Percentiles rank a stretch among this genome's conserved stretches.
Conservation (phyloP, 1,139 yeast genomes). For the Insectozyma bohioensis region DNA sequence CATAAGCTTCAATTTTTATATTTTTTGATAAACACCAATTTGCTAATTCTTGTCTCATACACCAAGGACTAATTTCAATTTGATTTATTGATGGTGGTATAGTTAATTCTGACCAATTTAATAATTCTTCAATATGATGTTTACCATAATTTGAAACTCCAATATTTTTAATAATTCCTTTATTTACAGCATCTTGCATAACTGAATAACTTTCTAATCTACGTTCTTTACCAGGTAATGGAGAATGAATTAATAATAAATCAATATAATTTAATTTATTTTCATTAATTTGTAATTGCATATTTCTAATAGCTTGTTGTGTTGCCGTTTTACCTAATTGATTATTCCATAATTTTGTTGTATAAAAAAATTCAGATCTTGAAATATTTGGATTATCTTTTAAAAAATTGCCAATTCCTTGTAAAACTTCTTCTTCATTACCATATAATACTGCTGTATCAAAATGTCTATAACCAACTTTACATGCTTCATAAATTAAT, state of each 20-base stretch:
- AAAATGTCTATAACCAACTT: slow-evolving; percentile 53
- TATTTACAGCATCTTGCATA: slow-evolving; percentile 63
- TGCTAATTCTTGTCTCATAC: slow-evolving; percentile 63
- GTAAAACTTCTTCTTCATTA: slow-evolving; percentile 58
- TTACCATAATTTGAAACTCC: slow-evolving; percentile 73
- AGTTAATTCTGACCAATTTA: slow-evolving; percentile 51
- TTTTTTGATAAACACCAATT: slow-evolving; percentile 45
- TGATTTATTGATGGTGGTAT: slow-evolving; percentile 61
- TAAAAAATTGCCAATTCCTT: slow-evolving; percentile 54
- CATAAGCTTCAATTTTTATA: slow-evolving; percentile 38
- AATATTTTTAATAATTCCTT: slow-evolving; percentile 53
- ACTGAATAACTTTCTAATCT: slow-evolving; percentile 61
- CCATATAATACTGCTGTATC: slow-evolving; percentile 61
- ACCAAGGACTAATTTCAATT: slow-evolving; percentile 76
- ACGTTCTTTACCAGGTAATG: slow-evolving; percentile 50
- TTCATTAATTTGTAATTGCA: slow-evolving; percentile 27
- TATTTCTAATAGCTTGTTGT: slow-evolving; percentile 26
- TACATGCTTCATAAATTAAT: slow-evolving; percentile 47
- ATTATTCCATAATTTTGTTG: slow-evolving; percentile 45
- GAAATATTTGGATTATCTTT: slow-evolving; percentile 45
- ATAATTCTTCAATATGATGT: slow-evolving; percentile 59
- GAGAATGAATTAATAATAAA: slow-evolving; percentile 59
- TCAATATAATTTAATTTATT: slow-evolving; percentile 48
- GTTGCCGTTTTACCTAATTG: slow-evolving; percentile 29
- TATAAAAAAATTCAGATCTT: slow-evolving; percentile 65